A percentile compares a stretch with the other conserved stretches of the same genome.
These are phyloP conservation scores for Xerocomus spinulosus DNA, from an alignment of 768 basidiomycete species.

Conservation along the genomic window DNA sequence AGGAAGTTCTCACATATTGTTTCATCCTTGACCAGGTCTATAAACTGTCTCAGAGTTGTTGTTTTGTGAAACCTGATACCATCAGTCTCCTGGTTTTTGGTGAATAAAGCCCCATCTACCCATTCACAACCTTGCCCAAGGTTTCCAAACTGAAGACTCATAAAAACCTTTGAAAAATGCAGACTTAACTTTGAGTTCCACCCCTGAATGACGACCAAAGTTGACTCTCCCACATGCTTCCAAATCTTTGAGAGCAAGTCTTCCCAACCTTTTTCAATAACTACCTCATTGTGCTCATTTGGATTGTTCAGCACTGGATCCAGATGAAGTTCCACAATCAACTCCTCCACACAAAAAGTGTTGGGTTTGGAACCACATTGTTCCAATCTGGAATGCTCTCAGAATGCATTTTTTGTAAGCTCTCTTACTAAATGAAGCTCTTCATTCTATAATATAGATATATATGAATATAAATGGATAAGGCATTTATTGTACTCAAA, in stretches of 20 bases:
- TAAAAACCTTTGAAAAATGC: not conserved
- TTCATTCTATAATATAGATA: no score
- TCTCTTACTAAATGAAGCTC: no score
- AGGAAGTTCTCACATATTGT: conserved; percentile 5
- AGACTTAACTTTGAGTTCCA: no score
- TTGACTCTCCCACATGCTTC: not conserved
- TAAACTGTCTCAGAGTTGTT: not conserved
- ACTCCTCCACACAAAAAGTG: no score
- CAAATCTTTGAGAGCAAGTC: not conserved
- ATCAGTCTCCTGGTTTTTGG: not conserved
- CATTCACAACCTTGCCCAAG: not conserved
- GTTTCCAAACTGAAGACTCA: not conserved
- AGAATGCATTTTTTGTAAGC: no score
- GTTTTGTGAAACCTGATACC: not conserved
- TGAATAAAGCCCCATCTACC: not conserved
- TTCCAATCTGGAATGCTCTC: no score
- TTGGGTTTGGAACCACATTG: no score
- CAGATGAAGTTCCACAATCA: no score
- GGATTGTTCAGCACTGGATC: no score
- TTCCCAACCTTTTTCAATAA: not conserved
- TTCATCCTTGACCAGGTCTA: not conserved
- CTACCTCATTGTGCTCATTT: no score
- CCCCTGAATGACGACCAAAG: not conserved
- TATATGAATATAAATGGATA: no score
- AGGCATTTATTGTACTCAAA: no score